Evolutionary conservation across 177 flowering plant species (phyloP).

Genomic region (Telopea speciosissima): DNA sequence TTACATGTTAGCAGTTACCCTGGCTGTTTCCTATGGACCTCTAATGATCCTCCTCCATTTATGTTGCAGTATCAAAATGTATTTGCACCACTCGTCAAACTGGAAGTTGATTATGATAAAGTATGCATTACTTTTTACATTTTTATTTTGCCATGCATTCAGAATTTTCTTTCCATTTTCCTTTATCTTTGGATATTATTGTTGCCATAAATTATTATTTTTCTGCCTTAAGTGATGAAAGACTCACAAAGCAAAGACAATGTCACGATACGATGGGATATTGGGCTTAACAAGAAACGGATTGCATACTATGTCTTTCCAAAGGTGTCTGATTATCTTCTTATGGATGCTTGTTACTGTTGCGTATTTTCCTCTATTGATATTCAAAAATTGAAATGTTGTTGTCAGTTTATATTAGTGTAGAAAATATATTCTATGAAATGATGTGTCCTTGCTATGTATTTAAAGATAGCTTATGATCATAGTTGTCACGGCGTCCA

Average conservation of each 20-base stretch:
- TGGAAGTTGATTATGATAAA: constrained; percentile 99
- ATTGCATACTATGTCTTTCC: constrained; percentile 96
- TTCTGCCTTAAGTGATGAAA: constrained; percentile 77
- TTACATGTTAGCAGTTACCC: background rate
- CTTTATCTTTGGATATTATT: background rate
- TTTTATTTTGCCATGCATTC: background rate
- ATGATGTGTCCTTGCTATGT: too few relatives aligned
- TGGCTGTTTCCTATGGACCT: background rate
- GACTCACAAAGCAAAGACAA: constrained; percentile 99
- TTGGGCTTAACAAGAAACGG: constrained; percentile 98
- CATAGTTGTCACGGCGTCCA: too few relatives aligned
- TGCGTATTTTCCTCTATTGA: background rate
- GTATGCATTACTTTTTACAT: constrained; percentile 32
- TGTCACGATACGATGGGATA: constrained; percentile 93
- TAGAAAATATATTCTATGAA: too few relatives aligned
- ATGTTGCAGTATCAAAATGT: constrained; percentile 98
- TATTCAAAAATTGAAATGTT: too few relatives aligned
- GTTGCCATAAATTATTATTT: background rate
- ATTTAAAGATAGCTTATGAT: too few relatives aligned
- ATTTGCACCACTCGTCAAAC: constrained; percentile 97
- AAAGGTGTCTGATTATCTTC: constrained; percentile 49
- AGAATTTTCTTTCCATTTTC: too few relatives aligned
- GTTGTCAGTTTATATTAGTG: too few relatives aligned
- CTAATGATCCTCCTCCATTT: background rate
- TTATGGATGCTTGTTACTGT: background rate